Base-by-base conservation (phyloP, 371 early-diverging fungal genomes). In the Actinomucor elegans region DNA sequence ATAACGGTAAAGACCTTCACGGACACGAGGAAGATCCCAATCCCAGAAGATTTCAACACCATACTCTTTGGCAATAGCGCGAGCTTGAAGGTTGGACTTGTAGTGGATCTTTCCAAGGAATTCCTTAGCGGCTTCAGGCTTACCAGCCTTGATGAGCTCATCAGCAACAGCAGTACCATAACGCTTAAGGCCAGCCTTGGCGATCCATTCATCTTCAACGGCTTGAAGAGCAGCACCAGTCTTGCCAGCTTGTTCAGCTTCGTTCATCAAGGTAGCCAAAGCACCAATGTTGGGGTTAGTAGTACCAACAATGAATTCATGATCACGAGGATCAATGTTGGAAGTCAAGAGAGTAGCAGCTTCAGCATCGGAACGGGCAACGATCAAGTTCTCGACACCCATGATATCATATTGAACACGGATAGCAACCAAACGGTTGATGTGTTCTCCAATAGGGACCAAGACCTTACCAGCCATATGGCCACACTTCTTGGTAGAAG, bases 381-480 rank as follows among this genome's bases (percentile, higher is more conserved):
- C 94, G 37, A 98, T 76, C 46, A 97, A 59, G 70, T 90, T 96
- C 69, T 97, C 96, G 48, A 92, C 92, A 29, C 94, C 96, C 96
- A 98, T 95, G 66, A 98, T 94, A 75, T 98, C 98, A 61, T 91
- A 94, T 82, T 97, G 97, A 52, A 94, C 89, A 67, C 98, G 92
- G 69, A 90, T 85, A 57, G 97, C 97, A 21, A 96, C 88, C 53
- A 98, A 79, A 45, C 98, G 91, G 85, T 93, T 94, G 78, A 97
- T 96, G 83, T 98, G 98, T 73, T 98, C 97, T 17, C 88, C 87
- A 44, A 93, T 92, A 28, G 98, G 96, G 11, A 98, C 98, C 26
- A 98, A 76, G 27, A 98, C 98, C 77, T 98, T 98, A 57, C 98
- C 98, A 36, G 95, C 97, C 96, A 98, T 94, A 77, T 98, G 98